Conservation (phyloP, 2,329 filamentous ascomycete species). For the Fusarium hainanense region DNA sequence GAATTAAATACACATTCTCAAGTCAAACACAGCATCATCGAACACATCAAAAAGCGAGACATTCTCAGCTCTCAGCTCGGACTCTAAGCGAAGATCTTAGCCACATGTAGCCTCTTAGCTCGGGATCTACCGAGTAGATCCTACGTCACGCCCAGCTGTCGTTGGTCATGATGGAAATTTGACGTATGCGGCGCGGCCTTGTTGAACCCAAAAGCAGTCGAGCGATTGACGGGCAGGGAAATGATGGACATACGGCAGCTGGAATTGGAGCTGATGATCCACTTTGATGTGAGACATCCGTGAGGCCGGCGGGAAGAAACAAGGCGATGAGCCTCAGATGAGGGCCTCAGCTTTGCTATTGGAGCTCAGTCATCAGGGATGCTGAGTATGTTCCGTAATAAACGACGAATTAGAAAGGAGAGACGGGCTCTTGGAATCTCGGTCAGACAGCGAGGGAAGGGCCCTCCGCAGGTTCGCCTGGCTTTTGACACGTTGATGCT, state of each 20-base stretch:
- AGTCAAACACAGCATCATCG: conserved; percentile 9
- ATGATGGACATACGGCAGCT: not conserved
- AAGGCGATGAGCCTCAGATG: not conserved
- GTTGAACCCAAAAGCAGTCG: not conserved
- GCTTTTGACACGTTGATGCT: too few relatives aligned
- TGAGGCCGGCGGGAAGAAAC: not conserved
- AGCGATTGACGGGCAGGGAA: not conserved
- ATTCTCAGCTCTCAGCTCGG: conserved; percentile 15
- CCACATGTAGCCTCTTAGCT: conserved; percentile 3
- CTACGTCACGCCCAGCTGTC: conserved; percentile 1
- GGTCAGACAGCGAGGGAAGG: too few relatives aligned
- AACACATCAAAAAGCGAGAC: not conserved
- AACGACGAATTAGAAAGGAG: not conserved
- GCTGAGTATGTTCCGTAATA: not conserved
- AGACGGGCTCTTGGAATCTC: not conserved
- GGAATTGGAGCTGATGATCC: not conserved
- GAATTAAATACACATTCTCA: not conserved
- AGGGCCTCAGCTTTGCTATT: not conserved
- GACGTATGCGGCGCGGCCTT: conserved; percentile 13
- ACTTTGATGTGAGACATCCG: not conserved
- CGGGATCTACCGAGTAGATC: conserved; percentile 11
- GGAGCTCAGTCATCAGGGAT: not conserved
- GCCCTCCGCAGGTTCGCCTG: too few relatives aligned
- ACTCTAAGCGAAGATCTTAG: conserved; percentile 15
- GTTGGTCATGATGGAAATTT: not conserved